Base-by-base conservation (phyloP, 2,329 filamentous ascomycete genomes). In the Amauroascus niger region DNA sequence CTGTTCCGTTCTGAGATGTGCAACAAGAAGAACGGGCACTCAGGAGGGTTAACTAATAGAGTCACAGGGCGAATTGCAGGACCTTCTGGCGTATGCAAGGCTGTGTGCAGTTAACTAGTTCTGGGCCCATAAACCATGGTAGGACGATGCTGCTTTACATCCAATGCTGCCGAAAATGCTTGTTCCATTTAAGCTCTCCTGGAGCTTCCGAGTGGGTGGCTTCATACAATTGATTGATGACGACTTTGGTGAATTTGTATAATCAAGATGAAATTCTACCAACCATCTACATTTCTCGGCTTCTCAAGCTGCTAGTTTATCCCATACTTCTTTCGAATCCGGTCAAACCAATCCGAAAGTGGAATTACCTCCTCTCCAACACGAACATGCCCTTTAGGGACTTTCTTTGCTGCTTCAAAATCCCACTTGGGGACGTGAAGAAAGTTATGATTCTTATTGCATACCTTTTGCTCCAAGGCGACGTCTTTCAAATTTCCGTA, bases 401-500 rank as follows among this genome's bases (percentile, higher is more conserved):
- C 41, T 11, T 52, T 18, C 9, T 48, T 49, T 30, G 60, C 57
- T 32, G 55, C 58, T 20, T 59, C 52, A 14, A 50, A 49, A 37
- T 62, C 60, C 60, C 59, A 63, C 11, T 33, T 48, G 1, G 62
- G 62, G 44, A 66, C 53, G 33, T 59, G 35, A 24, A 67, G 54
- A 44, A 63, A 61, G 2, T 59, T 48, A 52, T 66, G 64, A 4
- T 39, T 54, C 35, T 57, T 58, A 45, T 60, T 44, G 39, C 64
- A 66, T 13, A 62, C 43, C 37, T 61, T 61, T 24, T 55, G 16
- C 9, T 57, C 51, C 54, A 77, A 52, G 35, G 54, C 55, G 11
- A 56, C 58, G 9, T 52, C 44, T 41, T 60, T 57, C 0, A 63
- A 48, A 11, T 57, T 58, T 7, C 60, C 52, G 9, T 58, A 53